Evolutionary conservation across 495 filamentous ascomycete species (phyloP).

Genomic region (Podospora anserina): DNA sequence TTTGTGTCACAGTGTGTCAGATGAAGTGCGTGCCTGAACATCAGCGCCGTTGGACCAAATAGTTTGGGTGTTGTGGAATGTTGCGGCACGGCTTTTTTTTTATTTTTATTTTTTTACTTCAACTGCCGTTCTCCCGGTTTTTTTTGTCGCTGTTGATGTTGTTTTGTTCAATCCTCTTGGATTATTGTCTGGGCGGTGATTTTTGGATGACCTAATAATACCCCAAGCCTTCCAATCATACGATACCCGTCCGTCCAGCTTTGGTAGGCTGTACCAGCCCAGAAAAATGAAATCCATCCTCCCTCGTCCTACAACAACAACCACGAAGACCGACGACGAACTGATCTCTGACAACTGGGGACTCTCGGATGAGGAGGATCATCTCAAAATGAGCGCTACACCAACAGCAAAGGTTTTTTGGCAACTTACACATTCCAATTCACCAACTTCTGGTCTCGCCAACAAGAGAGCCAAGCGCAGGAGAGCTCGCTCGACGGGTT

Average conservation of each 20-base stretch:
- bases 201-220: neutral
- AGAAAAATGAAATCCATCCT: neutral
- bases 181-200: neutral
- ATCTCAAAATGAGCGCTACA: neutral
- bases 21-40: neutral
- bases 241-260: neutral
- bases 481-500: neutral
- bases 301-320: neutral
- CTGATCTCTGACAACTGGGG: neutral
- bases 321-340: neutral
- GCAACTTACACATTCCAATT: neutral
- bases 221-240: neutral
- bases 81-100: neutral
- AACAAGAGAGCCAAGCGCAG: neutral
- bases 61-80: neutral
- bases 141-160: neutral
- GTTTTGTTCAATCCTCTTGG: neutral
- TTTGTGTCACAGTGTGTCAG: neutral
- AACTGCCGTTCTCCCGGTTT: neutral
- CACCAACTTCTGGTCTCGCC: neutral
- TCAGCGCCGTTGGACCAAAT: neutral
- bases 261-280: neutral
- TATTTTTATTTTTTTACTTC: neutral
- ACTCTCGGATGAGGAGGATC: neutral
- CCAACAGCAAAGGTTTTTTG: neutral